Percentiles rank a stretch among this genome's conserved stretches.
phyloP scores from a whole-genome alignment of 768 basidiomycete genomes.

The Phanerochaete carnosa region DNA sequence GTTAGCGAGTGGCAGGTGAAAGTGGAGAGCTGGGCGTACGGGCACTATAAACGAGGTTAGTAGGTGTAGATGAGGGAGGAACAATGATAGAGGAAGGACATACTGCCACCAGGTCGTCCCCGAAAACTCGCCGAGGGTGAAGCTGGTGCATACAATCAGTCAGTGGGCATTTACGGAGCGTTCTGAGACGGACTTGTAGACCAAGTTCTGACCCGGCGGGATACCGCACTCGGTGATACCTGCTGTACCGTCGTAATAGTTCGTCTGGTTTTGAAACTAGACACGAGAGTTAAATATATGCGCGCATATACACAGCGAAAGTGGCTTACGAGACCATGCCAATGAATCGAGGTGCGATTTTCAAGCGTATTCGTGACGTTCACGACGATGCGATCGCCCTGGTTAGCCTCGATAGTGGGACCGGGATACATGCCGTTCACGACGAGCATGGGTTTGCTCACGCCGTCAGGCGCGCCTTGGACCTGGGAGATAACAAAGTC shows the following conservation, averaged over 20 bases:
- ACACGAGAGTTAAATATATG: background rate
- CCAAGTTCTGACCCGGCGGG: constrained; percentile 43
- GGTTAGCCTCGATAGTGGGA: constrained; percentile 36
- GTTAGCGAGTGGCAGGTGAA: background rate
- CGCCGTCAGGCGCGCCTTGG: constrained; percentile 35
- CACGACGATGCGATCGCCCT: constrained; percentile 33
- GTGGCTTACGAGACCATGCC: constrained; percentile 28
- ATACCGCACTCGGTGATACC: constrained; percentile 52
- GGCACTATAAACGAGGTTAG: background rate
- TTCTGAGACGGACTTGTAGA: constrained; percentile 26
- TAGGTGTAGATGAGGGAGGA: background rate
- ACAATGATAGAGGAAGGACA: constrained; percentile 7
- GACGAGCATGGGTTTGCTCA: constrained; percentile 39
- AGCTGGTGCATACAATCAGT: background rate
- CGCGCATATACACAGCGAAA: background rate
- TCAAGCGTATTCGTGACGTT: constrained; percentile 32
- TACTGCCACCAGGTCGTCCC: constrained; percentile 52
- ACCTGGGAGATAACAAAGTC: constrained; percentile 38
- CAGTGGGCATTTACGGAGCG: background rate
- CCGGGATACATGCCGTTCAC: constrained; percentile 42
- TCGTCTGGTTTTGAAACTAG: constrained; percentile 42
- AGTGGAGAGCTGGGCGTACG: too few species aligned
- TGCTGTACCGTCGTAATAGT: constrained; percentile 45
- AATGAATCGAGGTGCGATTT: constrained; percentile 31
- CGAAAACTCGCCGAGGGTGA: constrained; percentile 21